Conservation (phyloP, 2,329 filamentous ascomycete genomes). For the Aspergillus sp. region DNA sequence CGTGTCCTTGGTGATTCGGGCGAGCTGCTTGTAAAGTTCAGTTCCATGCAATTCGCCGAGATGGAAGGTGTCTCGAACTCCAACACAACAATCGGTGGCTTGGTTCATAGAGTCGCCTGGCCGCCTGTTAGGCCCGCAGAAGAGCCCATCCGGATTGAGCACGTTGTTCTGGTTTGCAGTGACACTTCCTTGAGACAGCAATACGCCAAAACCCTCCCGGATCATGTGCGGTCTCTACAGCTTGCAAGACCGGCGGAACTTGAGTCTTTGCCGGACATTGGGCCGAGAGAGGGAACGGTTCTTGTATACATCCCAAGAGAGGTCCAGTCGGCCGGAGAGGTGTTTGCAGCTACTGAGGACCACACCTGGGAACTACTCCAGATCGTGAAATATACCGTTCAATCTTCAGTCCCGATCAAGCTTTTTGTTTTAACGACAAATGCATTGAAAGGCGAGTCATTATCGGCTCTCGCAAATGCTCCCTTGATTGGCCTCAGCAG, state of each 20-base stretch:
- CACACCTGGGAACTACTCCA: conserved; percentile 6
- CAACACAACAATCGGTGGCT: conserved; percentile 15
- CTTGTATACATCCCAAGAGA: conserved; percentile 7
- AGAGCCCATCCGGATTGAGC: conserved; percentile 16
- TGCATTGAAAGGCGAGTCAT: conserved; percentile 16
- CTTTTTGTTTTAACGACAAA: conserved; percentile 25
- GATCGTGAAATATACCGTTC: conserved; percentile 4
- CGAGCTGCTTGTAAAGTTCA: conserved; percentile 23
- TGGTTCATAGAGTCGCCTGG: conserved; percentile 35
- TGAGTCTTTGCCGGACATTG: neutral
- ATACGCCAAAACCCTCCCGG: conserved; percentile 1
- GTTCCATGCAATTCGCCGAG: conserved; percentile 33
- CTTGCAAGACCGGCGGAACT: neutral
- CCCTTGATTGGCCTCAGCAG: conserved; percentile 31
- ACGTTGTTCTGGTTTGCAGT: conserved; percentile 4
- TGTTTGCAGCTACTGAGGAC: neutral
- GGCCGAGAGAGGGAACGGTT: conserved; percentile 1
- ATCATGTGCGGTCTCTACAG: neutral
- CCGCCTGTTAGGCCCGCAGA: conserved; percentile 27
- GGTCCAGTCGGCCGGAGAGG: neutral
- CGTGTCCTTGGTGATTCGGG: conserved; percentile 26
- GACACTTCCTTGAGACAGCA: neutral
- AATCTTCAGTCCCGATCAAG: conserved; percentile 7
- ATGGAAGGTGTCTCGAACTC: conserved; percentile 26
- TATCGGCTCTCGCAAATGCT: conserved; percentile 27